Percentiles rank a stretch among this genome's conserved stretches.
These are phyloP conservation scores for Aquilaria malaccensis DNA, from an alignment of 345 rosid genomes.

Conservation along the genomic window DNA sequence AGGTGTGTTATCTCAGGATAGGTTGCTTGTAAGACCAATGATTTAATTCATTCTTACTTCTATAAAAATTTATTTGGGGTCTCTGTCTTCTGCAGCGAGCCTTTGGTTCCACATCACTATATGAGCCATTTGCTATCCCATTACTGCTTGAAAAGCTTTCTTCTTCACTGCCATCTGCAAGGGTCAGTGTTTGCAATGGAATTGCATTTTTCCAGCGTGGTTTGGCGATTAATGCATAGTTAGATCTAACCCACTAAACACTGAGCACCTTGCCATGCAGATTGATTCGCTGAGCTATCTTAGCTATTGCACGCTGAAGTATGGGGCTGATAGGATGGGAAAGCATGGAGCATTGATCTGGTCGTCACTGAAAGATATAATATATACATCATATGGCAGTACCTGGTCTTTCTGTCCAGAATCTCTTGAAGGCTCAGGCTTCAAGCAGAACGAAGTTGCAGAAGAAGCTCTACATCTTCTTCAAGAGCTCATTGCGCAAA, in stretches of 20 bases:
- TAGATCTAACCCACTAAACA: not conserved
- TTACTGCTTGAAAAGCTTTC: conserved; percentile 92
- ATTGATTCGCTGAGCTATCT: conserved; percentile 88
- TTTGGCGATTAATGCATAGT: too few relatives aligned
- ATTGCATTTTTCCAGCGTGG: not conserved
- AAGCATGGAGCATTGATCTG: conserved; percentile 62
- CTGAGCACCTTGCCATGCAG: conserved; percentile 24
- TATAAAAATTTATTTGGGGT: not conserved
- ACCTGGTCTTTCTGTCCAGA: conserved; percentile 33
- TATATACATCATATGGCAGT: conserved; percentile 44
- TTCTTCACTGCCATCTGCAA: conserved; percentile 75
- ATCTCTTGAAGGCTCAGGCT: conserved; percentile 33
- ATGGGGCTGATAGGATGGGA: conserved; percentile 59
- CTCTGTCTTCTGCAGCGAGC: conserved; percentile 46
- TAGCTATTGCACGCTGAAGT: conserved; percentile 43
- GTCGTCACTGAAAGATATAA: conserved; percentile 56
- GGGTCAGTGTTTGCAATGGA: conserved; percentile 37
- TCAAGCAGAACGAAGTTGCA: conserved; percentile 41
- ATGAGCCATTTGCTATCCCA: conserved; percentile 83
- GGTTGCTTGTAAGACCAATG: not conserved
- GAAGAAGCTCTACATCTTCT: conserved; percentile 55
- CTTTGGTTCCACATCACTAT: conserved; percentile 72
- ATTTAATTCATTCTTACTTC: not conserved
- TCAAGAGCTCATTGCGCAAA: conserved; percentile 48
- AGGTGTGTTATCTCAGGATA: too few relatives aligned